phyloP scores from a whole-genome alignment of 2,329 filamentous ascomycete genomes.

The Microdochium nivale region DNA sequence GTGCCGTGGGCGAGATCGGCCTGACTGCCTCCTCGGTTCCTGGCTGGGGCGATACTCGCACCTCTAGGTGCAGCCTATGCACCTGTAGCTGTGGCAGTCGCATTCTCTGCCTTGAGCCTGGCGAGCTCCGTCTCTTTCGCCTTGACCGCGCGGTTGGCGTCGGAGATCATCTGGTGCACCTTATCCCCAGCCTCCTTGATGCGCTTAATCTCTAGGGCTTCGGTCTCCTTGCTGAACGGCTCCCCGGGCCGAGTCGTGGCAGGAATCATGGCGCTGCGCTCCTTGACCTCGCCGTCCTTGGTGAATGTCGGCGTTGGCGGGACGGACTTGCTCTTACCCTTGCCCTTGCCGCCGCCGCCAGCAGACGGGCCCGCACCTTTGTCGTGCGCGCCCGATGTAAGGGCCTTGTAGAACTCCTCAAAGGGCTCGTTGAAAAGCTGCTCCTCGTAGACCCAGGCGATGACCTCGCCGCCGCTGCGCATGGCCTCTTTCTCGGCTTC shows the following conservation, averaged over 20 bases:
- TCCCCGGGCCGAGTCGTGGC: slow-evolving; percentile 55
- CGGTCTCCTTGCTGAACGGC: slow-evolving; percentile 66
- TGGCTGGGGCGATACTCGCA: neutral
- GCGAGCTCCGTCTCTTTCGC: slow-evolving; percentile 55
- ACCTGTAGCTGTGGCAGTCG: slow-evolving; percentile 28
- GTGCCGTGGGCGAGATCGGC: neutral
- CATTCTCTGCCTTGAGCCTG: slow-evolving; percentile 50
- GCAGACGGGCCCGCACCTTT: slow-evolving; percentile 28
- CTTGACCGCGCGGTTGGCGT: slow-evolving; percentile 51
- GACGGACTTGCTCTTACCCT: slow-evolving; percentile 30
- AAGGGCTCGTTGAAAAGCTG: slow-evolving; percentile 97
- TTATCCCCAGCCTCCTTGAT: slow-evolving; percentile 55
- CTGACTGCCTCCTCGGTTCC: neutral
- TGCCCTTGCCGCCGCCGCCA: slow-evolving; percentile 49
- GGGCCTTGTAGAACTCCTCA: slow-evolving; percentile 78
- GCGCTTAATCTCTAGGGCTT: slow-evolving; percentile 52
- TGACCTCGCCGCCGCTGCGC: slow-evolving; percentile 56
- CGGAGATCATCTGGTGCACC: slow-evolving; percentile 51
- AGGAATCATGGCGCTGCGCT: slow-evolving; percentile 69
- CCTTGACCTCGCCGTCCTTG: slow-evolving; percentile 30
- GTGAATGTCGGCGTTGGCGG: slow-evolving; percentile 1
- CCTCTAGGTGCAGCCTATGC: slow-evolving; percentile 10
- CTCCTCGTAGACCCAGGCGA: slow-evolving; percentile 82
- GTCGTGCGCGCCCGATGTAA: slow-evolving; percentile 64
- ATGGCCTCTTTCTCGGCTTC: slow-evolving; percentile 61